A percentile compares a stretch with the other conserved stretches of the same genome.
These are phyloP conservation scores for Amaranthus hypochondriacus DNA, from an alignment of 148 eudicot genomes.

Conservation along the genomic window DNA sequence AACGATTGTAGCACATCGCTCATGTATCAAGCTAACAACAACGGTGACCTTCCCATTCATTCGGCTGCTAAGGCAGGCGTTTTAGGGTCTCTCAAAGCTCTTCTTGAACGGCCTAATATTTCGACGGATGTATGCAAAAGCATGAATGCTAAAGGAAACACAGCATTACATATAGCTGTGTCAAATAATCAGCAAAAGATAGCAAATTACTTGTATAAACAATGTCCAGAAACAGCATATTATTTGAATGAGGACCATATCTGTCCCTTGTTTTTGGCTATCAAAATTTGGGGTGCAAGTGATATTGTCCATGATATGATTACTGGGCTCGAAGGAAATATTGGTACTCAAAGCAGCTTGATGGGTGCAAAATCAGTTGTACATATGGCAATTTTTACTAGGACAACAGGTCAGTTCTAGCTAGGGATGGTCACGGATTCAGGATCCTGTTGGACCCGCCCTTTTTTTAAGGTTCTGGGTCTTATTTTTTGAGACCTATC, in stretches of 20 bases:
- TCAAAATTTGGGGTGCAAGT: background rate
- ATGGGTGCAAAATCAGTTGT: background rate
- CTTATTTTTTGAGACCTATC: too few species aligned
- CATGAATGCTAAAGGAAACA: background rate
- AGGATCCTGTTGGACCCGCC: too few species aligned
- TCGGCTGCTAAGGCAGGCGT: background rate
- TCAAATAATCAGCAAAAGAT: background rate
- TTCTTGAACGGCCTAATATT: background rate
- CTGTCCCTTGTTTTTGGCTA: slow-evolving; percentile 3
- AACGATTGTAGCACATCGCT: background rate
- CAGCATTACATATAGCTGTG: background rate
- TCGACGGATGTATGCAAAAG: background rate
- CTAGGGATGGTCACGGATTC: too few species aligned
- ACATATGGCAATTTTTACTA: background rate
- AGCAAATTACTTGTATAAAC: background rate
- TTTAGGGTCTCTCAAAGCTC: background rate
- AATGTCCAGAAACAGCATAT: slow-evolving; percentile 9
- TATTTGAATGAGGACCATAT: background rate
- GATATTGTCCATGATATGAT: background rate
- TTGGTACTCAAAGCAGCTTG: background rate
- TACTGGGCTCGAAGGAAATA: background rate
- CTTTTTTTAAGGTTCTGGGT: too few species aligned
- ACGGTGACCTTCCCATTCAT: slow-evolving; percentile 10
- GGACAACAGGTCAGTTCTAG: background rate
- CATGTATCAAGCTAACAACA: background rate